Base-by-base conservation (phyloP, 108 stramenopile species). In the Pelagomonas calceolata region DNA sequence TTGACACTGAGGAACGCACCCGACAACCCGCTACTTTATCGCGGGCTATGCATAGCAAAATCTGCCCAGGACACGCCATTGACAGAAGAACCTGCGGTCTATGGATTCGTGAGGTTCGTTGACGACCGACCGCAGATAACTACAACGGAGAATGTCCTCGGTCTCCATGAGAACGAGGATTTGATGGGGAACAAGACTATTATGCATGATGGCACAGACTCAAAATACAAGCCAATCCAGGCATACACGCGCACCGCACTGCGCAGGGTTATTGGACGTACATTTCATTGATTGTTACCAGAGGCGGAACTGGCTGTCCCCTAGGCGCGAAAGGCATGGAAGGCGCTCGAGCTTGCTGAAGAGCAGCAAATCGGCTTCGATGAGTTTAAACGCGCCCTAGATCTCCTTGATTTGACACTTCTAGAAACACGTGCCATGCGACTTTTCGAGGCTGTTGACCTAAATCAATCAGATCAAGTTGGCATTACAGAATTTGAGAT, bases 401-500 rank as follows among this genome's bases (percentile, higher is more conserved):
- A 81, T 46, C 46, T 77, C 31, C 68, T 82, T 4, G 73, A 82
- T 71, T 18, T 82, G 14, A 68, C 80, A 0, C 21, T 79, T 4
- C 29, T 80, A 43, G 79, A 76, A 43, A 32, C 66, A 0, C 71
- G 76, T 29, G 81, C 81, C 17, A 32, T 51, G 66, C 67, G 68
- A 36, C 69, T 82, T 29, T 82, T 82, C 77, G 65, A 39, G 15
- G 69, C 46, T 33, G 39, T 12, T 43, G 79, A 80, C 51, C 46
- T 82, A 68, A 36, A 72, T 26, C 46, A 67, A 29, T 32, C 43
- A 4, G 79, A 79, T 4, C 43, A 32, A 43, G 34, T 79, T 34
- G 78, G 79, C 21, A 66, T 82, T 7, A 70, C 71, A 32, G 81
- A 82, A 67, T 71, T 84, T 10, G 80, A 81, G 75, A 44, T 80